Base-by-base conservation (phyloP, 768 basidiomycete genomes). In the Suillus ampliporus region DNA sequence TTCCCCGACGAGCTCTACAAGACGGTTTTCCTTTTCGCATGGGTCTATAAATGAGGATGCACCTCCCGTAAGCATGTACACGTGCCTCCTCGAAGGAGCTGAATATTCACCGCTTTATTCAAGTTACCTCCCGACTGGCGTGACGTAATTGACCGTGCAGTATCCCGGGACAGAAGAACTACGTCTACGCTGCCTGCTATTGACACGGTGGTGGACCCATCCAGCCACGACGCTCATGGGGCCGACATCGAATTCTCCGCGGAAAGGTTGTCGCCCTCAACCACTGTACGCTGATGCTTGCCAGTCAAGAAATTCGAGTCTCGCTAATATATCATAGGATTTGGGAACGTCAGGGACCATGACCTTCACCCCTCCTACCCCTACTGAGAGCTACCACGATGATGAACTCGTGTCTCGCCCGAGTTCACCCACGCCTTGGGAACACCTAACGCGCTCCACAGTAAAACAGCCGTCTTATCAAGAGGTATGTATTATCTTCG, bases 41-140 rank as follows among this genome's bases (percentile, higher is more conserved):
- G 41, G 28, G 14, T 37, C 62, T 40, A 68, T 67, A 2, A 52
- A 65, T 43, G 57, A 60, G 48, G 77, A 76, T 60, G 68, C 69
- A 48, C 75, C 75, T 53, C 75, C 75, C 50, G 75, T 78, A 60
- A 71, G 76, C 41, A 63, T 10, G 38, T 64, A 47, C 58, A 57
- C 15, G 43, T 60, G 21, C 21, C 56, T 17, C 41, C 47, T 58
- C 26, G 15, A 48, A 50, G 31, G 50, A 60, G 37, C 11, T n/a
- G 4, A 38, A 70, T 69, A 17, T 43, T 66, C 44, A 5, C 46
- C 17, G 21, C 15, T 28, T 62, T 50, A 46, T 66, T 53, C 40
- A 31, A 76, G 75, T 73, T 76, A 19, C 75, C 75, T 13, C 63
- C 76, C n/a, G 73, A 77, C 64, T 76, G 75, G 75, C 77, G 77